phyloP scores from a whole-genome alignment of 345 rosid genomes.

The Luvunga scandens region DNA sequence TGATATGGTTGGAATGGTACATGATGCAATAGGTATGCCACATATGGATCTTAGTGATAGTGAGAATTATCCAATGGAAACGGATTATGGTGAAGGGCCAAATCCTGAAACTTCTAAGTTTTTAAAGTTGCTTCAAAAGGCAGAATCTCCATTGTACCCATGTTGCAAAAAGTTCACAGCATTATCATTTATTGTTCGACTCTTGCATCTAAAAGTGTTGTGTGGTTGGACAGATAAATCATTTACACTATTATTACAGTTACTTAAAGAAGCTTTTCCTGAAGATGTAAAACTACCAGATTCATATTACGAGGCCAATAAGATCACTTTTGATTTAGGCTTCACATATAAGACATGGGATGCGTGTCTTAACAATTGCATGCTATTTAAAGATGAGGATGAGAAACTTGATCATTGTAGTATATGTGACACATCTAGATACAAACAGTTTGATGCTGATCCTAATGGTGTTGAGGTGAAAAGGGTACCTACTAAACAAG shows the following conservation, averaged over 20 bases:
- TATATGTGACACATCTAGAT: neutral
- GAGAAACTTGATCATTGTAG: neutral
- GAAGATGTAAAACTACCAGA: neutral
- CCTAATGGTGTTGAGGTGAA: neutral
- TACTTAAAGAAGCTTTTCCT: neutral
- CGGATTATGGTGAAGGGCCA: no score
- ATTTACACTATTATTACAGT: neutral
- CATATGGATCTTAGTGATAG: neutral
- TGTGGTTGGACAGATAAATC: neutral
- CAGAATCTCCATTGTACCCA: no score
- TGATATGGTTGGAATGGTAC: neutral
- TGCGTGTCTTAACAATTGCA: no score
- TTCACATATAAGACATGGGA: no score
- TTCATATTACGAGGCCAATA: no score
- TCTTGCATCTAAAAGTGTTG: neutral
- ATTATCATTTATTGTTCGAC: neutral
- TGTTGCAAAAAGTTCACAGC: no score
- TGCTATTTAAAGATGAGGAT: no score
- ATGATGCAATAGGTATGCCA: neutral
- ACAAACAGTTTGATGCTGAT: neutral
- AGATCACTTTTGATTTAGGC: no score
- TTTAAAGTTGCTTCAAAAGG: no score
- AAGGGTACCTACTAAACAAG: neutral
- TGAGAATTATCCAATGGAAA: no score
- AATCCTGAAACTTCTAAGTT: no score